A percentile compares a stretch with the other conserved stretches of the same genome.
Evolutionary conservation across 2,329 filamentous ascomycete genomes (phyloP).

Genomic region (Curvularia sp.): DNA sequence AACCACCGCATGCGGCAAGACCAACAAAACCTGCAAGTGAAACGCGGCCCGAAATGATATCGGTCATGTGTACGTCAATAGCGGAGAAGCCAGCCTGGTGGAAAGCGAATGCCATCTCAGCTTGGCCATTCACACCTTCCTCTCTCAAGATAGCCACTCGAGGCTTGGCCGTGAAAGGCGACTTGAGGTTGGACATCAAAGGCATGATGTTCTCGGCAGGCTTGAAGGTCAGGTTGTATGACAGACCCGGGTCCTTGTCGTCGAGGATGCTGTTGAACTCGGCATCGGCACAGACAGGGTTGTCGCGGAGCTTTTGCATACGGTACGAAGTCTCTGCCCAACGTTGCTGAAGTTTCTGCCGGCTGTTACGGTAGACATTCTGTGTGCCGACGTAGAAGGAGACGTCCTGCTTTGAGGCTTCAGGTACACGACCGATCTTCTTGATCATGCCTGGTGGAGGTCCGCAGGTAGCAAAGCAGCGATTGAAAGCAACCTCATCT

Average conservation of each 20-base stretch:
- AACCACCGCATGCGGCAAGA: conserved; percentile 93
- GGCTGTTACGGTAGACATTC: conserved; percentile 71
- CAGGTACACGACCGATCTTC: conserved; percentile 80
- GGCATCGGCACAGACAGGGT: conserved; percentile 81
- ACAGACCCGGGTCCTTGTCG: conserved; percentile 78
- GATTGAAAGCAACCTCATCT: conserved; percentile 83
- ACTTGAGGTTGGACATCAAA: conserved; percentile 67
- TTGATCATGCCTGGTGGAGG: conserved; percentile 81
- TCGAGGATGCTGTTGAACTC: conserved; percentile 81
- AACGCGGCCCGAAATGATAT: conserved; percentile 78
- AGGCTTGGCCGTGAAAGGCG: conserved; percentile 68
- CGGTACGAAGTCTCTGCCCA: conserved; percentile 90
- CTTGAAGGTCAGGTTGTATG: conserved; percentile 81
- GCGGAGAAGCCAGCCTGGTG: conserved; percentile 87
- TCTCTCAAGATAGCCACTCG: conserved; percentile 92
- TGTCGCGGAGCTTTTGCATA: conserved; percentile 91
- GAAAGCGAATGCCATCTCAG: conserved; percentile 99
- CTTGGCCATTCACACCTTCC: conserved; percentile 92
- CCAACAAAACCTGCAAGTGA: conserved; percentile 85
- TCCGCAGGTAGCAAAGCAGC: conserved; percentile 89
- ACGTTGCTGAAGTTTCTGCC: conserved; percentile 79
- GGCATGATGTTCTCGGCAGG: conserved; percentile 79
- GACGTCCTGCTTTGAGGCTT: conserved; percentile 74
- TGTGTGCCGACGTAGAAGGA: conserved; percentile 75
- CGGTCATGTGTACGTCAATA: conserved; percentile 96